Base-by-base conservation (phyloP, 345 rosid genomes). In the Pistacia integerrima region DNA sequence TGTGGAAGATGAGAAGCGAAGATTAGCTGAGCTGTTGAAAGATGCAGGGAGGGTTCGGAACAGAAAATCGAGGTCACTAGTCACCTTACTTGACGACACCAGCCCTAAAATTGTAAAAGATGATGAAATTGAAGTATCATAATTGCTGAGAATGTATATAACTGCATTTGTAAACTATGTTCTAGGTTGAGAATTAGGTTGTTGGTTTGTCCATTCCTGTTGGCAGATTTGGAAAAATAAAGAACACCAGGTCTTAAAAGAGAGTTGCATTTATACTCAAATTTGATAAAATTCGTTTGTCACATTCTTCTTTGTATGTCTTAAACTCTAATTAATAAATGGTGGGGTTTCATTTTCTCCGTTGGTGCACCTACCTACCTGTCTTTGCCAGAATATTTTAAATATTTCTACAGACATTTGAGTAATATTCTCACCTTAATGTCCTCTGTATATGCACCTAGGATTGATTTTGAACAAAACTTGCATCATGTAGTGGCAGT, bases 11-110 rank as follows among this genome's bases (percentile, higher is more conserved):
- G 98, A 96, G 82, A 96, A 90, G 70, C 72, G 87, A 82, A 85
- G 99, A 82, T 60, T 96, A 35, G 87, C 80, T 1, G 94, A 86
- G 80, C 77, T 93, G 85, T 76, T 96, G 89, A 96, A 91, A 81
- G 98, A 93, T 76, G 97, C 97, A 65, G 97, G 98, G 60, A 91
- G 87, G 79, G 93, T 85, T 54, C 70, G 99, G 79, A 89, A 73
- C 80, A 81, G 90, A 79, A 90, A 91, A 81, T 87, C 97, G 68
- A 90, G 86, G 83, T 82, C 94, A 64, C 82, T 93, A 46, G 82
- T 93, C 56, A 82, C 91, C 13, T 92, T 96, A 56, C 92, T 96
- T 55, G 91, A 92, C 76, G 90, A 92, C 77, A 84, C 76, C 46
- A 84, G 76, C 81, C 70, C 82, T 63, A 82, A 80, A 22, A 78